phyloP scores from a whole-genome alignment of 2,329 filamentous ascomycete species.

The Proliferodiscus dingleyae region DNA sequence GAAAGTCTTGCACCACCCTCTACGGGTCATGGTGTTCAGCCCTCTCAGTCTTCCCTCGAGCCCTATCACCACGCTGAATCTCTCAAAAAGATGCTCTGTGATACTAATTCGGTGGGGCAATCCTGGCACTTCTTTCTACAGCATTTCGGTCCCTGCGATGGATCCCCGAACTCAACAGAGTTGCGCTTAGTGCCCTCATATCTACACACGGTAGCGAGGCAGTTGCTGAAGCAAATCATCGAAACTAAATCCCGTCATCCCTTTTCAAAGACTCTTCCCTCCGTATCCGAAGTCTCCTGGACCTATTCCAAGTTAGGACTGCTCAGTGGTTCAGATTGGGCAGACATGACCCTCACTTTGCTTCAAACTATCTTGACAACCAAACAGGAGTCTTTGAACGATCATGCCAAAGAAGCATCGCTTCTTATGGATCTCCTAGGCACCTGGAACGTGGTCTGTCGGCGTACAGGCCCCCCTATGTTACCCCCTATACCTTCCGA shows the following conservation, averaged over 20 bases:
- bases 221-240: conserved; percentile 20
- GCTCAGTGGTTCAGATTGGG: conserved; percentile 24
- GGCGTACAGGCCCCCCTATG: conserved; percentile 5
- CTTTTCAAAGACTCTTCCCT: conserved; percentile 21
- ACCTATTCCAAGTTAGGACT: conserved; percentile 23
- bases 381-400: background rate
- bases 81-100: conserved; percentile 25
- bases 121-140: conserved; percentile 30
- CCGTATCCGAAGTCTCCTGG: conserved; percentile 24
- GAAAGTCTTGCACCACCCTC: conserved; percentile 18
- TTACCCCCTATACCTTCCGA: conserved; percentile 7
- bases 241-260: conserved; percentile 18
- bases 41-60: conserved; percentile 15
- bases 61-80: conserved; percentile 26
- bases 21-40: background rate
- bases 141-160: conserved; percentile 28
- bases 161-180: conserved; percentile 9
- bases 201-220: conserved; percentile 12
- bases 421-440: conserved; percentile 27
- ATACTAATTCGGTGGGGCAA: conserved; percentile 16
- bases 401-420: conserved; percentile 5
- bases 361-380: conserved; percentile 19
- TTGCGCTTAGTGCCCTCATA: conserved; percentile 15
- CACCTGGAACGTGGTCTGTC: conserved; percentile 30
- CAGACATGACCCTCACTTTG: conserved; percentile 21